Evolutionary conservation across 306 rosid genomes (phyloP).

Genomic region (Inga leiocalycina): DNA sequence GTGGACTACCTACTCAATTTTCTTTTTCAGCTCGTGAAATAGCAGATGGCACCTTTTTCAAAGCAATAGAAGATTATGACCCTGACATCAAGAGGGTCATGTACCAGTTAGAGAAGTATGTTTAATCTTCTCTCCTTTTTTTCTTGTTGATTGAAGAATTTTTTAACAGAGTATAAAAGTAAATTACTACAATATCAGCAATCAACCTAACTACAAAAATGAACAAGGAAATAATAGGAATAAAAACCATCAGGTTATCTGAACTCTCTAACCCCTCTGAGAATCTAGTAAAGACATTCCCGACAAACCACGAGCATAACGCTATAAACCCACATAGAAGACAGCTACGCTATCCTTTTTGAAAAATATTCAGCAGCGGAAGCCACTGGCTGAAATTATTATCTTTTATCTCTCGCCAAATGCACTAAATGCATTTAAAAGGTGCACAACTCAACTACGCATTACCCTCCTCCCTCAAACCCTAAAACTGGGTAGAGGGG

Average conservation of each 20-base stretch:
- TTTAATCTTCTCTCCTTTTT: background rate
- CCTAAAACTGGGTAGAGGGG: background rate
- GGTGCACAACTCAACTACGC: background rate
- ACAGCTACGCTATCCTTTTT: background rate
- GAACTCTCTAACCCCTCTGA: background rate
- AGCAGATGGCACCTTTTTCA: constrained; percentile 92
- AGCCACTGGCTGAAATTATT: background rate
- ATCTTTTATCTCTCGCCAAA: background rate
- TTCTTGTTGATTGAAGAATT: background rate
- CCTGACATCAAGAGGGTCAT: constrained; percentile 86
- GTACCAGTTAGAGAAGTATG: constrained; percentile 81
- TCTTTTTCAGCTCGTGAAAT: constrained; percentile 97
- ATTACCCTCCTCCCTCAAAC: background rate
- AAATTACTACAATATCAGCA: background rate
- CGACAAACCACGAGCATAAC: background rate
- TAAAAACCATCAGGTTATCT: background rate
- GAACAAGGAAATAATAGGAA: background rate
- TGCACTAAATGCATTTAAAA: background rate
- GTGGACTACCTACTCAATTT: constrained; percentile 87
- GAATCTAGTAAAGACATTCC: background rate
- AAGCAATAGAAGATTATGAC: constrained; percentile 92
- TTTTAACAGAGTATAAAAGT: background rate
- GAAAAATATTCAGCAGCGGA: background rate
- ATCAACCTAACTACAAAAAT: background rate
- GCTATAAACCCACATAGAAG: background rate